These are phyloP conservation scores for Trichaptum fuscoviolaceum DNA, from an alignment of 768 basidiomycete genomes.

Conservation along the genomic window DNA sequence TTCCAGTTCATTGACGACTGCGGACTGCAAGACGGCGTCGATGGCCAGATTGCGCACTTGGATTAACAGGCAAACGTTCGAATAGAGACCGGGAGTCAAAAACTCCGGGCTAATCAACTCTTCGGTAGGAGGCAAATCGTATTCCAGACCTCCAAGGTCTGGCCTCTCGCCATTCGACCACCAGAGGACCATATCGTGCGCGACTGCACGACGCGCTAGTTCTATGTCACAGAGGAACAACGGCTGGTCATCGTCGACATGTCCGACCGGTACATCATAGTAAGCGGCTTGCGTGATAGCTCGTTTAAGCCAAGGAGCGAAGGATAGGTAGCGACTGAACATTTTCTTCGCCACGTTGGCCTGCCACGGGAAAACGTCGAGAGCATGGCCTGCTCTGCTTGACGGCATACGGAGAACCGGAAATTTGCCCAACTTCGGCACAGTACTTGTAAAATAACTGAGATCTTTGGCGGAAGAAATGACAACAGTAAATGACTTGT, in stretches of 20 bases:
- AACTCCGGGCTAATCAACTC: slow-evolving; percentile 85
- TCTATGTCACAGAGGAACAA: slow-evolving; percentile 85
- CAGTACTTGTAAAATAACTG: slow-evolving; percentile 69
- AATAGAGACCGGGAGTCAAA: slow-evolving; percentile 77
- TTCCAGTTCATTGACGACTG: slow-evolving; percentile 95
- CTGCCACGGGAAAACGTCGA: slow-evolving; percentile 90
- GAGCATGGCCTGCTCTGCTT: slow-evolving; percentile 63
- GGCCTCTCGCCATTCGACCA: slow-evolving; percentile 90
- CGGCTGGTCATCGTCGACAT: slow-evolving; percentile 87
- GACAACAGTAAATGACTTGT: slow-evolving; percentile 68
- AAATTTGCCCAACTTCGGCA: slow-evolving; percentile 74
- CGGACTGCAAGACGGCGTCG: slow-evolving; percentile 89
- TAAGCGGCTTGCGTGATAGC: slow-evolving; percentile 79
- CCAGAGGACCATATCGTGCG: slow-evolving; percentile 92
- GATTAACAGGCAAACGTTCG: slow-evolving; percentile 89
- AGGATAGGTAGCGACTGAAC: slow-evolving; percentile 72
- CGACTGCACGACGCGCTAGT: slow-evolving; percentile 80
- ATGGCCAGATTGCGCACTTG: slow-evolving; percentile 89
- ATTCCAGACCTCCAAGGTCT: slow-evolving; percentile 90
- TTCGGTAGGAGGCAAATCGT: slow-evolving; percentile 71
- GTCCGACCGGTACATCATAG: slow-evolving; percentile 89
- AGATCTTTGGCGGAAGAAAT: slow-evolving; percentile 85
- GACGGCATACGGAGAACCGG: slow-evolving; percentile 86
- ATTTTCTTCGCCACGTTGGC: slow-evolving; percentile 75
- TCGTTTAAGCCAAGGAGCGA: slow-evolving; percentile 77